Conservation (phyloP, 2,329 filamentous ascomycete species). For the Neurospora crassa region DNA sequence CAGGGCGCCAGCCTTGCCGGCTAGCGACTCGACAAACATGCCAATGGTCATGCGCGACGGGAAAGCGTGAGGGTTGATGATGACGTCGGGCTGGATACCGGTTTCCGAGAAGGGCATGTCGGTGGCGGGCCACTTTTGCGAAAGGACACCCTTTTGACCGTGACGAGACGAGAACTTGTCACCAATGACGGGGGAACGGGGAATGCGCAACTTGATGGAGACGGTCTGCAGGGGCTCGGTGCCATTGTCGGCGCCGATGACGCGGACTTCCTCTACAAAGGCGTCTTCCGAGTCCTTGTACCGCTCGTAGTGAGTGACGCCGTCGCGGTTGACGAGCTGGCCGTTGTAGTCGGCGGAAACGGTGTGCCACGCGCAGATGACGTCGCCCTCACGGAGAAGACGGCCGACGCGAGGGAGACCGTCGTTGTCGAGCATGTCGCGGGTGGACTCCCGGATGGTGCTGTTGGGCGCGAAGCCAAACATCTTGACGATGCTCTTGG, state of each 20-base stretch:
- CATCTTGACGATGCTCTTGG: slow-evolving; percentile 64
- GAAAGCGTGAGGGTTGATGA: slow-evolving; percentile 99
- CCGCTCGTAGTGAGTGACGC: slow-evolving; percentile 76
- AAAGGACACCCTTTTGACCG: slow-evolving; percentile 94
- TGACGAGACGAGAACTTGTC: slow-evolving; percentile 99
- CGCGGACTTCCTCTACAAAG: slow-evolving; percentile 84
- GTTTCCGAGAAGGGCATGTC: slow-evolving; percentile 97
- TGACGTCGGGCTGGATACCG: slow-evolving; percentile 92
- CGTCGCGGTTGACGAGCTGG: slow-evolving; percentile 76
- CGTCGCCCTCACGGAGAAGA: slow-evolving; percentile 68
- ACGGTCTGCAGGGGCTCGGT: slow-evolving; percentile 78
- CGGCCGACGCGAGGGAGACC: slow-evolving; percentile 76
- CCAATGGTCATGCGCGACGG: slow-evolving; percentile 99
- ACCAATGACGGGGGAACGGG: slow-evolving; percentile 83
- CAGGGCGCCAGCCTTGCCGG: slow-evolving; percentile 86
- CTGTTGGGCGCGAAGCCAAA: slow-evolving; percentile 84
- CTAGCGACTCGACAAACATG: slow-evolving; percentile 97
- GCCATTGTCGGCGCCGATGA: slow-evolving; percentile 79
- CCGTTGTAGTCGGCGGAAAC: slow-evolving; percentile 73
- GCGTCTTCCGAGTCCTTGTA: slow-evolving; percentile 89
- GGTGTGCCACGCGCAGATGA: slow-evolving; percentile 82
- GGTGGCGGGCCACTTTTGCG: slow-evolving; percentile 86
- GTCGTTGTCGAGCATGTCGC: slow-evolving; percentile 72
- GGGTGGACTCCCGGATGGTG: slow-evolving; percentile 59
- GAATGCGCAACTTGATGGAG: slow-evolving; percentile 87